Evolutionary conservation across 208 protist species (phyloP).

Genomic region (Acanthamoeba culbertsoni): DNA sequence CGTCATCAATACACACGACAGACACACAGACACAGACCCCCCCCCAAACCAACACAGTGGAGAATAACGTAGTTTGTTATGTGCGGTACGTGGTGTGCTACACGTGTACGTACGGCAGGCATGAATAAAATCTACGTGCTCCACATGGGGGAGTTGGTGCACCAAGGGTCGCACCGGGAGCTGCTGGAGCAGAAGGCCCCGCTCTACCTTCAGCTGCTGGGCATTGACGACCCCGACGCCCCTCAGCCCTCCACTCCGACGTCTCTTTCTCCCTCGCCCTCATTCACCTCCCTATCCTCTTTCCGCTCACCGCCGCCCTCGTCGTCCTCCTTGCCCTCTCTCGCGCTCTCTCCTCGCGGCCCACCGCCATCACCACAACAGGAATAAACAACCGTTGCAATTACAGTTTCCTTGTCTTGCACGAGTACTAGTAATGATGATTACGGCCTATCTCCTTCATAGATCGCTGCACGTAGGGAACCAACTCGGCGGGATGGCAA

Average conservation of each 20-base stretch:
- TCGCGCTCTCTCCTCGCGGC: neutral
- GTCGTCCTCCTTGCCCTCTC: neutral
- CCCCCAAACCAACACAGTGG: too few relatives aligned
- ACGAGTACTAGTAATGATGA: too few relatives aligned
- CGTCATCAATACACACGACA: too few relatives aligned
- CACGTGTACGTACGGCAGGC: neutral
- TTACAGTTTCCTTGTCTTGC: too few relatives aligned
- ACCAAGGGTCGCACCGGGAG: constrained; percentile 67
- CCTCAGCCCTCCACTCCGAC: neutral
- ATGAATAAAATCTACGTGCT: constrained; percentile 72
- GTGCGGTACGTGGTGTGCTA: too few relatives aligned
- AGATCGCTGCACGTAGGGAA: too few relatives aligned
- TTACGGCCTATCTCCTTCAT: too few relatives aligned
- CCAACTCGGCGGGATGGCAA: neutral
- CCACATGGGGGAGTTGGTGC: constrained; percentile 65
- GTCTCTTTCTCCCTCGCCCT: neutral
- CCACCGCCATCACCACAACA: neutral
- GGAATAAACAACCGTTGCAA: neutral
- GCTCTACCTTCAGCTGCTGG: constrained; percentile 67
- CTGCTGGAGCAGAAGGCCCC: constrained; percentile 57
- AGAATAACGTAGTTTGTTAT: too few relatives aligned
- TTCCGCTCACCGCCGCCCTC: neutral
- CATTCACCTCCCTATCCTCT: neutral
- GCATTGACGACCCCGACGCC: constrained; percentile 19
- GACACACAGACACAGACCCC: too few relatives aligned